Conservation (phyloP, 345 rosid genomes). For the Cardamine resedifolia region DNA sequence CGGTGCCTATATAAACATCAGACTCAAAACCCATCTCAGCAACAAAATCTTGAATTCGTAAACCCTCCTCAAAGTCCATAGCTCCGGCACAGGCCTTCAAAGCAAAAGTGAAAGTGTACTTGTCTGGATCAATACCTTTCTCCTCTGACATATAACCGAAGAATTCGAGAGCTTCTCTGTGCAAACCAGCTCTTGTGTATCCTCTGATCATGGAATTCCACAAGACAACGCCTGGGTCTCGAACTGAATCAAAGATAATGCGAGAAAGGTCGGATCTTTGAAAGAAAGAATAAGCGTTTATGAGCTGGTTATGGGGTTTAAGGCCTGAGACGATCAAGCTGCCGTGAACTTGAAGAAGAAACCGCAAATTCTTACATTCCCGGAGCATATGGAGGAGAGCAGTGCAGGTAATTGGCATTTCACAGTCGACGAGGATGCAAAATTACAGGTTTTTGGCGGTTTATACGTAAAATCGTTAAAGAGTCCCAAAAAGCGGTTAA, state of each 20-base stretch:
- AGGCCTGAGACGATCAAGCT: slow-evolving; percentile 47
- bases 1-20: slow-evolving; percentile 57
- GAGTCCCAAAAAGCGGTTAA: not conserved
- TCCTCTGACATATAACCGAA: slow-evolving; percentile 42
- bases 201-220: slow-evolving; percentile 59
- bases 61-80: slow-evolving; percentile 47
- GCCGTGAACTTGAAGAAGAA: slow-evolving; percentile 49
- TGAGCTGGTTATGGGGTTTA: slow-evolving; percentile 43
- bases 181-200: slow-evolving; percentile 39
- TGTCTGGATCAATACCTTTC: slow-evolving; percentile 50
- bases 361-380: slow-evolving; percentile 44
- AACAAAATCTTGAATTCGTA: slow-evolving; percentile 45
- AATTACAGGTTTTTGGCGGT: slow-evolving; percentile 4
- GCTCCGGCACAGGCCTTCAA: slow-evolving; percentile 60
- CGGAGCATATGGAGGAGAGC: slow-evolving; percentile 37
- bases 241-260: slow-evolving; percentile 43
- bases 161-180: slow-evolving; percentile 47
- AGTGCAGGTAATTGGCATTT: slow-evolving; percentile 8
- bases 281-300: slow-evolving; percentile 46
- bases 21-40: slow-evolving; percentile 45
- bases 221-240: slow-evolving; percentile 45
- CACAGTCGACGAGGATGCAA: not conserved
- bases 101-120: slow-evolving; percentile 59
- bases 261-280: slow-evolving; percentile 51
- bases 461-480: not conserved